Percentiles rank a stretch among this genome's conserved stretches.
Conservation (phyloP, 2,329 filamentous ascomycete genomes). For the Pseudogymnoascus sp. region DNA sequence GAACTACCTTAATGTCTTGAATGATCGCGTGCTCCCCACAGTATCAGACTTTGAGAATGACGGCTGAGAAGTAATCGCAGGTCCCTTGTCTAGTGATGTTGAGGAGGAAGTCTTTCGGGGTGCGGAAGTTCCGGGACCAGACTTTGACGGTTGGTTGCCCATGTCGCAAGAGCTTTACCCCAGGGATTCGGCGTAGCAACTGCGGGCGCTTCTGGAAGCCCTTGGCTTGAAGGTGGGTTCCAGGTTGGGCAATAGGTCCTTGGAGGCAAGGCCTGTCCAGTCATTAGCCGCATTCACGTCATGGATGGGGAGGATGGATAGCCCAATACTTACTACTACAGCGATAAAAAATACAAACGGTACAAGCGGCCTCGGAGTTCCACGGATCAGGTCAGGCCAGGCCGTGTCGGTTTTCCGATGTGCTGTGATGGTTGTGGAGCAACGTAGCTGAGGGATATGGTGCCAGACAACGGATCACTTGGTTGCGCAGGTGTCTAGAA, state of each 20-base stretch:
- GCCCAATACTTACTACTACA: slow-evolving; percentile 4
- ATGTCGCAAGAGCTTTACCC: slow-evolving; percentile 39
- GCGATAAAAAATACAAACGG: neutral
- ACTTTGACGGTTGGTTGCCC: slow-evolving; percentile 66
- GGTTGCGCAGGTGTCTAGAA: neutral
- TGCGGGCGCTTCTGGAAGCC: slow-evolving; percentile 3
- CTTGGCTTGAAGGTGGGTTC: slow-evolving; percentile 4
- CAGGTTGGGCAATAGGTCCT: slow-evolving; percentile 13
- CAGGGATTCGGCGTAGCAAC: slow-evolving; percentile 9
- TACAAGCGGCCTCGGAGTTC: neutral
- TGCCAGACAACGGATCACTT: neutral
- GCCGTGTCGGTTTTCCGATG: neutral
- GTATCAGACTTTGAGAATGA: slow-evolving; percentile 91
- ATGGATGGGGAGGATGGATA: neutral
- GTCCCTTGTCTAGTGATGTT: slow-evolving; percentile 26
- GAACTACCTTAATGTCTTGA: slow-evolving; percentile 58
- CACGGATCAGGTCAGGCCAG: neutral
- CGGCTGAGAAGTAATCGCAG: slow-evolving; percentile 69
- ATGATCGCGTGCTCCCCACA: slow-evolving; percentile 82
- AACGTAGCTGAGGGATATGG: neutral
- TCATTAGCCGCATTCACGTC: neutral
- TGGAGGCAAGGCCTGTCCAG: slow-evolving; percentile 8
- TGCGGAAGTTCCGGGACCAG: slow-evolving; percentile 25
- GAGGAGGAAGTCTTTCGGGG: slow-evolving; percentile 27
- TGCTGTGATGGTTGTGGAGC: neutral